Base-by-base conservation (phyloP, 2,329 filamentous ascomycete species). In the Leptographium radiaticola region DNA sequence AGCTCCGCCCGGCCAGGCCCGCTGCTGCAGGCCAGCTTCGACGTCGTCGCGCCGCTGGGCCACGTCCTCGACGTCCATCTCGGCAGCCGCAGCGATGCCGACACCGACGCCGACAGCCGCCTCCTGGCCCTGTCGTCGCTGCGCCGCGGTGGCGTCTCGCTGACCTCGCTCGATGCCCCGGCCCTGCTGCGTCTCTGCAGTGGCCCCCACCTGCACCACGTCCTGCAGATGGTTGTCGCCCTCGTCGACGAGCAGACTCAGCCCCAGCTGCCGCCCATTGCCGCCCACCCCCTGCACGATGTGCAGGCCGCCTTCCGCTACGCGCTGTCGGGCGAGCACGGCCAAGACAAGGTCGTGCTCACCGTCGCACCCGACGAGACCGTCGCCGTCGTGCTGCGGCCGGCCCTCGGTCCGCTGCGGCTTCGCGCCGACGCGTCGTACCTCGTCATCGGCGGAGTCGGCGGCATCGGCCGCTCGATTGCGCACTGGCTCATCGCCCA, bases 1-100 rank as follows among this genome's bases (percentile, higher is more conserved):
- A 70, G 75, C 59, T 72, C 68, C 34, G 34, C 12, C 0, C 62
- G 74, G 0, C 60, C 67, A 1, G 71, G 71, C 1, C 71, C 75
- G 16, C 59, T 64, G 1, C 59, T 74, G 3, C 64, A 64, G 3
- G 68, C 70, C 42, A 69, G 71, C 0, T 74, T 68, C 70, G 63
- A 65, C 5, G 72, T 68, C 53, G 61, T 77, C 15, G 68, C 68
- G 38, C 64, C 63, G 9, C 71, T 71, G 42, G 56, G 56, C 18
- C 45, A 34, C 12, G 38, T 56, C 11, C 39, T 56, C 38, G 55
- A 56, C 43, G 49, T 54, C 11, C 34, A 13, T 36, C 34, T 36
- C 34, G 34, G 12, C 12, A 36, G 34, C 34, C 9, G 34, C 34
- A 13, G 34, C 34, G 34, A 36, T 8, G 34, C 34, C 34, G 34